Evolutionary conservation across 2,329 filamentous ascomycete genomes (phyloP).

Genomic region (Emergomyces orientalis): DNA sequence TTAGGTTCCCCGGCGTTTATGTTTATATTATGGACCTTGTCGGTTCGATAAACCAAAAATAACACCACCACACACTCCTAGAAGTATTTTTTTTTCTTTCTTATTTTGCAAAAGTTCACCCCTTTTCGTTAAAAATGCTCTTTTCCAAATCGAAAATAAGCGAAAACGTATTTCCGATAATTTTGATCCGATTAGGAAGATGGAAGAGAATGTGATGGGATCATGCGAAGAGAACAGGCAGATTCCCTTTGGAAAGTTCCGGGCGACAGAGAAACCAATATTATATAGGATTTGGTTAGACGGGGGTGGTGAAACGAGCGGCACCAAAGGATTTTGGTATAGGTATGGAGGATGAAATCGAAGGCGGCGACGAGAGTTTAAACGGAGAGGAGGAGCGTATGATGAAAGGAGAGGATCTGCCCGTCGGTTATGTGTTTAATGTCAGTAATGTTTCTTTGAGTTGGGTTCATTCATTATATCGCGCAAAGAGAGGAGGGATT

Average conservation of each 20-base stretch:
- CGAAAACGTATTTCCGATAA: background rate
- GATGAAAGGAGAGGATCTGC: background rate
- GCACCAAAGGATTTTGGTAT: background rate
- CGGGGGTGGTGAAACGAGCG: conserved; percentile 2
- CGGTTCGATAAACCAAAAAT: background rate
- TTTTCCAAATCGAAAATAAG: background rate
- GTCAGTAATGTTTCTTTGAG: background rate
- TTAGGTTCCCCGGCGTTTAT: too few species aligned
- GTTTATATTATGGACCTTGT: background rate
- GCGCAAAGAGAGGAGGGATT: too few species aligned
- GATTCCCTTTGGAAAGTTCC: background rate
- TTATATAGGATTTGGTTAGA: background rate
- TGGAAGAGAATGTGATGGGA: conserved; percentile 4
- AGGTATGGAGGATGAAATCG: background rate
- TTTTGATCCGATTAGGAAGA: background rate
- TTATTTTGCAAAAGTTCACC: background rate
- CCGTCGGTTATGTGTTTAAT: background rate
- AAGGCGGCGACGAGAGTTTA: background rate
- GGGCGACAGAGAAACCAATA: background rate
- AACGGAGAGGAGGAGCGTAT: background rate
- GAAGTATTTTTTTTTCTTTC: too few species aligned
- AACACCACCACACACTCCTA: conserved; percentile 4
- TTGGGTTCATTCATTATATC: background rate
- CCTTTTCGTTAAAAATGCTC: background rate
- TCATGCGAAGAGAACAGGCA: background rate